A percentile compares a stretch with the other conserved stretches of the same genome.
Evolutionary conservation across 1,284 basidiomycete species (phyloP).

Genomic region (Volvariella surrecta): DNA sequence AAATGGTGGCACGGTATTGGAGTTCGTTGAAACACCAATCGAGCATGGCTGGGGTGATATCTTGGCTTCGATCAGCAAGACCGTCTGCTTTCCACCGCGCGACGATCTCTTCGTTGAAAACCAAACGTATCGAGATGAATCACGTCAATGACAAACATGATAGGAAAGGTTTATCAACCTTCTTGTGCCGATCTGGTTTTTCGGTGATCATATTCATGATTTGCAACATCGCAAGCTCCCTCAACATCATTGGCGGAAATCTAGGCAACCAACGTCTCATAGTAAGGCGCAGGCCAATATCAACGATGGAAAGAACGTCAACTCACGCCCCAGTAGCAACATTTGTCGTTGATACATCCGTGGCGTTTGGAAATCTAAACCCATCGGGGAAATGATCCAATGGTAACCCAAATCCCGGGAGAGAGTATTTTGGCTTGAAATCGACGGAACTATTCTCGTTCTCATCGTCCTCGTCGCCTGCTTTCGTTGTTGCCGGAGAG

Average conservation of each 20-base stretch:
- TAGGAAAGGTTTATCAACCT: neutral
- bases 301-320: no score
- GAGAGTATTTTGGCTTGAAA: no score
- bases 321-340: no score
- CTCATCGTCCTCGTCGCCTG: no score
- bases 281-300: neutral
- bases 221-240: conserved; percentile 1
- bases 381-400: no score
- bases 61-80: neutral
- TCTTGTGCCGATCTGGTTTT: neutral
- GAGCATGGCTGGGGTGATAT: neutral
- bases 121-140: neutral
- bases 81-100: neutral
- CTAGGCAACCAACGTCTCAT: neutral
- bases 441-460: no score
- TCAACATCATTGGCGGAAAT: neutral
- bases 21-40: neutral
- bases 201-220: neutral
- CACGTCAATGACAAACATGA: neutral
- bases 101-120: neutral
- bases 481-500: no score
- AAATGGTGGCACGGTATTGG: neutral
- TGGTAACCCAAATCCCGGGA: no score
- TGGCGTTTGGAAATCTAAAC: no score
- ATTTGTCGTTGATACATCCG: no score